Percentiles rank a stretch among this genome's conserved stretches.
Evolutionary conservation across 2,329 filamentous ascomycete species (phyloP).

Genomic region (Xylaria sp.): DNA sequence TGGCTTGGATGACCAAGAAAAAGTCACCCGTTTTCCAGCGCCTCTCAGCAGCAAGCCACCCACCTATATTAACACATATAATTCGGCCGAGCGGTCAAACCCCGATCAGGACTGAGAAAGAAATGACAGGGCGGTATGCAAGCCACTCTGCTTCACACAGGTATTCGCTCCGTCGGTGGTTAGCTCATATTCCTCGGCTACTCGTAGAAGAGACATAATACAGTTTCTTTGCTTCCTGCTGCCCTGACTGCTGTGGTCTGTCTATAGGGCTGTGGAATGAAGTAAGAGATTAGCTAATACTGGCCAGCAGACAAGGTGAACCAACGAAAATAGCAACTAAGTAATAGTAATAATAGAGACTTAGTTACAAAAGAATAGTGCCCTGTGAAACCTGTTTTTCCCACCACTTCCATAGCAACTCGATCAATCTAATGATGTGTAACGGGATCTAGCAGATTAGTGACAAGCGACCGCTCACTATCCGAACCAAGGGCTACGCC

Average conservation of each 20-base stretch:
- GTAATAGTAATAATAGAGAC: slow-evolving; percentile 3
- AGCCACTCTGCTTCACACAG: slow-evolving; percentile 31
- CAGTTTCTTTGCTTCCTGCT: not conserved
- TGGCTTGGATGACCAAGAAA: slow-evolving; percentile 29
- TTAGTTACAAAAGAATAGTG: slow-evolving; percentile 8
- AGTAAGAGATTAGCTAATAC: not conserved
- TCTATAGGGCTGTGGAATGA: not conserved
- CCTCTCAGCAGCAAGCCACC: slow-evolving; percentile 32
- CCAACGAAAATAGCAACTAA: not conserved
- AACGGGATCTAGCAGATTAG: slow-evolving; percentile 37
- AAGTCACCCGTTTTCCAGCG: slow-evolving; percentile 14
- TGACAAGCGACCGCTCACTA: slow-evolving; percentile 28
- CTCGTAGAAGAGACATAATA: slow-evolving; percentile 13
- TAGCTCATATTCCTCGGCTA: slow-evolving; percentile 20
- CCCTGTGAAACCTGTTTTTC: slow-evolving; percentile 30
- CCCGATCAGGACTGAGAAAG: slow-evolving; percentile 13
- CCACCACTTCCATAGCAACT: slow-evolving; percentile 7
- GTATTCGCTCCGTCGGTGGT: slow-evolving; percentile 4
- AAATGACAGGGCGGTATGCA: slow-evolving; percentile 32
- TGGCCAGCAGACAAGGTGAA: not conserved
- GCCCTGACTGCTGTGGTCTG: not conserved
- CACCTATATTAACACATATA: slow-evolving; percentile 21
- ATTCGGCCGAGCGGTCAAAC: slow-evolving; percentile 22
- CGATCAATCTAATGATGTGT: slow-evolving; percentile 25
- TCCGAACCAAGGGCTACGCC: slow-evolving; percentile 18